Evolutionary conservation across 164 flowering plant species (phyloP), one percentile per base, ranked within the genome.

Genomic region (Berberis vulgaris): DNA sequence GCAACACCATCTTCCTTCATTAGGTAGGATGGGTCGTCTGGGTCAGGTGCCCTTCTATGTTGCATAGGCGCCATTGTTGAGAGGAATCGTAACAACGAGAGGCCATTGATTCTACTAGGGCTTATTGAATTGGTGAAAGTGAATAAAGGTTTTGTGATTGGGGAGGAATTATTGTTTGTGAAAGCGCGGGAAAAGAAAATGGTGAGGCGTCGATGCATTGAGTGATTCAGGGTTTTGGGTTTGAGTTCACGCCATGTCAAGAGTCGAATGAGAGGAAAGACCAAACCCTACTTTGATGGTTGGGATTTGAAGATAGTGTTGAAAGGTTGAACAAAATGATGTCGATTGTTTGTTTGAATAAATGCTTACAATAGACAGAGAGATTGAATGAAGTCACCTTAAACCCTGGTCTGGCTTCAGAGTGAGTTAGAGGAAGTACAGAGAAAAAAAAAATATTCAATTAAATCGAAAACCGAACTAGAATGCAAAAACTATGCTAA

Each of bases 1-100:
- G 93, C 77, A 13, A 89, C 77, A 1, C 91, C 91, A 57, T 91
- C 97, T 70, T 89, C 97, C 76, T 86, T 91, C 80, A 87, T 75
- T 50, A 94, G 69, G 77, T 71, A 76, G 62, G 87, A 67, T 0
- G 92, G 94, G 69, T 88, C 94, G 62, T 90, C 83, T 1, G 86
- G 85, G 72, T 82, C 84, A 5, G 81, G 74, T 8, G 71, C 66
- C 56, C 82, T 61, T 45, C 64, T 38, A 6, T 11, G 67, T 9
- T 65, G 80, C 68, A 64, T 39, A 2, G 56, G 44, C 45, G 73
- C 64, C 59, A 74, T 54, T 13, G 59, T 74, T 1, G 81, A 78
- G 42, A 78, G 62, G 1, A 59, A 57, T 45, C 81, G 69, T 64
- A 74, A 65, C 5, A 70, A 65, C 1, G 46, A 12, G 55, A 67